Base-by-base conservation (phyloP, 1,284 basidiomycete species). In the Porogramme epimiltina region DNA sequence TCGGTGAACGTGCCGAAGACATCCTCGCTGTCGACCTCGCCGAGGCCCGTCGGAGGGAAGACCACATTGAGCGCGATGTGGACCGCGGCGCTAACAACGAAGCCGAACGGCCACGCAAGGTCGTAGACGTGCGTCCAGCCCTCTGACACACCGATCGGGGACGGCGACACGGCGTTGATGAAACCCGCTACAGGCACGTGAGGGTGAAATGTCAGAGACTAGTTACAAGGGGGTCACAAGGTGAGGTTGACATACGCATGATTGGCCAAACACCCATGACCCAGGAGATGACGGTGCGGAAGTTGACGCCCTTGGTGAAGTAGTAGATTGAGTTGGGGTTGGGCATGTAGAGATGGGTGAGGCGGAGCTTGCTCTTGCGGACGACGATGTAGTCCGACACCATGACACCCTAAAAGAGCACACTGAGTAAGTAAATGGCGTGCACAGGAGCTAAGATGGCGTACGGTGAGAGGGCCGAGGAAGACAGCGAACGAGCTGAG, bases 401-500 rank as follows among this genome's bases (percentile, higher is more conserved):
- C 55, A 60, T 58, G 28, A 58, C 51, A 1, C 56, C 56, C 56
- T 58, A 15, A 31, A 10, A 22, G 26, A 4, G 15, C 16, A 25
- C 13, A 20, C 19, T 16, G 16, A 22, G 3, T 4, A 2, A 19
- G 16, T 26, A 9, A 33, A 3, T 16, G 2, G 19, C 16, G 26
- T 31, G 28, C 8, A 6, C 8, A 31, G 25, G n/a, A 6, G 28
- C 1, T 13, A 45, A 3, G 4, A 36, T 5, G 10, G 40, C 47
- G 25, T 8, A 62, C 59, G 31, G 56, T 62, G 36, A 60, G 45
- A 4, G 61, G 59, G 19, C 61, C 55, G 1, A 62, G 48, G 48
- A 62, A 62, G n/a, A 62, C 59, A 3, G 56, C 39, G 42, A 60
- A 62, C 16, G 61, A 60, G 23, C 55, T 54, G 33, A 62, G 50